These are phyloP conservation scores for Aspergillus unguis DNA, from an alignment of 2,329 filamentous ascomycete genomes.

Conservation along the genomic window DNA sequence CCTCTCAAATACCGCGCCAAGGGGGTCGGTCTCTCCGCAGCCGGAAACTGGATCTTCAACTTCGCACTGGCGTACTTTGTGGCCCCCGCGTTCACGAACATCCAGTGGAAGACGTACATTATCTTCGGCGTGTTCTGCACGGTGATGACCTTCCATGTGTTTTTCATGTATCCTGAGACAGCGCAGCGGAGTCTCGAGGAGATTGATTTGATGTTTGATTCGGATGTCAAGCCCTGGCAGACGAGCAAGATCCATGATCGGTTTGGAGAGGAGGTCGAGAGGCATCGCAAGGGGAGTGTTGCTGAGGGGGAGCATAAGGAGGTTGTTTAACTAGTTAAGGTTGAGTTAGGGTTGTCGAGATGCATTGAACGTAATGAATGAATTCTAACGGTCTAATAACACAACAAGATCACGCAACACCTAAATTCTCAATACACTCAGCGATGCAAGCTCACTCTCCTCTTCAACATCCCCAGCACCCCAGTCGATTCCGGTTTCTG, in stretches of 20 bases:
- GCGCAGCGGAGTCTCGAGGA: conserved; percentile 70
- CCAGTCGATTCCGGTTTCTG: too few relatives aligned
- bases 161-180: conserved; percentile 66
- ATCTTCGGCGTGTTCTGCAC: conserved; percentile 73
- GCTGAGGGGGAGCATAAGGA: conserved; percentile 19
- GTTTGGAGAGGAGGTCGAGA: conserved; percentile 27
- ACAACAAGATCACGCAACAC: too few relatives aligned
- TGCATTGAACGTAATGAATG: too few relatives aligned
- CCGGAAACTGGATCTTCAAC: conserved; percentile 63
- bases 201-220: conserved; percentile 66
- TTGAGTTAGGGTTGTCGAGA: too few relatives aligned
- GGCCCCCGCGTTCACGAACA: conserved; percentile 57
- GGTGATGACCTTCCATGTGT: conserved; percentile 65
- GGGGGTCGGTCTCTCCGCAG: conserved; percentile 59
- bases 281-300: conserved; percentile 18
- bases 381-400: too few relatives aligned
- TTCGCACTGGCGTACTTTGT: conserved; percentile 55
- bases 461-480: too few relatives aligned
- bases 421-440: too few relatives aligned
- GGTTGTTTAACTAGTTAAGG: conserved; percentile 5
- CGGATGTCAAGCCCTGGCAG: conserved; percentile 31
- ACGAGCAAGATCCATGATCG: conserved; percentile 22
- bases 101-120: conserved; percentile 64
- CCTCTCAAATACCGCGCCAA: conserved; percentile 63
- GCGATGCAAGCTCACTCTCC: too few relatives aligned